A percentile compares a stretch with the other conserved stretches of the same genome.
These are phyloP conservation scores for Micractinium sp. DNA, from an alignment of 139 green algal species.

Conservation along the genomic window DNA sequence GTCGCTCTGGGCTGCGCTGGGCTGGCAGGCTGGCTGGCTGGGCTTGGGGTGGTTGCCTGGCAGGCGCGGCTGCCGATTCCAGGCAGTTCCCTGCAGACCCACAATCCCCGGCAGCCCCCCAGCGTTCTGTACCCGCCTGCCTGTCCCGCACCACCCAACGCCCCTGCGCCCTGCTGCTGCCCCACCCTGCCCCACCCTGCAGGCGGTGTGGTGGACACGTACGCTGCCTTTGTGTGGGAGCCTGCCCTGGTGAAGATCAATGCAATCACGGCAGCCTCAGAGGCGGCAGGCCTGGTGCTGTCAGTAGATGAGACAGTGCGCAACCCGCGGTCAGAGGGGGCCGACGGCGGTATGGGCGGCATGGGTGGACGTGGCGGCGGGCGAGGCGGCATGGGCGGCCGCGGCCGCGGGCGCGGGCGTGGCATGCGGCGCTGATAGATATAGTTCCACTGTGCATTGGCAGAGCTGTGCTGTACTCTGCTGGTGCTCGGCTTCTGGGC, in stretches of 20 bases:
- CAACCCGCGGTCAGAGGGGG: slow-evolving; percentile 82
- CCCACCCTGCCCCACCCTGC: not conserved
- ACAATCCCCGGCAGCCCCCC: not conserved
- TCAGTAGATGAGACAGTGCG: slow-evolving; percentile 97
- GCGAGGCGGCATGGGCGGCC: slow-evolving; percentile 42
- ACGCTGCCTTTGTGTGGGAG: slow-evolving; percentile 96
- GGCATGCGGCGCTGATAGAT: slow-evolving; percentile 64
- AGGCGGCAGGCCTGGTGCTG: slow-evolving; percentile 97
- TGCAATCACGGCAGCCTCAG: slow-evolving; percentile 89
- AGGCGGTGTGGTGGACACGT: slow-evolving; percentile 96
- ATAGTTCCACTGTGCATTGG: no score
- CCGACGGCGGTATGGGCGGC: slow-evolving; percentile 27
- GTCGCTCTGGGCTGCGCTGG: no score
- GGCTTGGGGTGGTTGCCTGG: no score
- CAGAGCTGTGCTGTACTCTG: no score
- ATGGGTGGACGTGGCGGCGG: slow-evolving; percentile 24
- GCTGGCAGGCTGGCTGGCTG: not conserved
- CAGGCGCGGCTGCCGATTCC: not conserved
- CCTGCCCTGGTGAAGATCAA: slow-evolving; percentile 95
- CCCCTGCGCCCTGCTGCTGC: no score
- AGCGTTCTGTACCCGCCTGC: not conserved
- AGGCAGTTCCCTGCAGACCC: not conserved
- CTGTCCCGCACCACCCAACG: not conserved
- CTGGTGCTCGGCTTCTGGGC: no score
- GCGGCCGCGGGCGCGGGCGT: slow-evolving; percentile 53